Percentiles rank a stretch among this genome's conserved stretches.
Conservation (phyloP, 345 rosid species). For the Camelina laxa region DNA sequence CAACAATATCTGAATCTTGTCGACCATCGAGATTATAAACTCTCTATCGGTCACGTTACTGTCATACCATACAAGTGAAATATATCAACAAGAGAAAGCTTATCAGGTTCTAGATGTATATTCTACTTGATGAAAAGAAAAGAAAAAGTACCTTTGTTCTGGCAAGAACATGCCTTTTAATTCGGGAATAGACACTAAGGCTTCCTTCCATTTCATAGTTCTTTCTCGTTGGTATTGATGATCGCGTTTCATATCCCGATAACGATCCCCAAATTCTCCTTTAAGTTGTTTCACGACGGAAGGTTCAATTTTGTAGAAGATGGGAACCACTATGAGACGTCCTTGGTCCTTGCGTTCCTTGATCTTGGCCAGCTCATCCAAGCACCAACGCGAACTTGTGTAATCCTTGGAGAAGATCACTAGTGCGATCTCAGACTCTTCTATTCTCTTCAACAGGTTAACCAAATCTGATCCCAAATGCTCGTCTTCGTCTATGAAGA, state of each 20-base stretch:
- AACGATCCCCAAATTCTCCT: slow-evolving; percentile 14
- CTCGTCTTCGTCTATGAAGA: slow-evolving; percentile 29
- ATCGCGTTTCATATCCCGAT: neutral
- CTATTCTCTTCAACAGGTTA: slow-evolving; percentile 17
- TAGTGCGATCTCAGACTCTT: slow-evolving; percentile 23
- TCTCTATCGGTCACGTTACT: no score
- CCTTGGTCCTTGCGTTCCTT: slow-evolving; percentile 13
- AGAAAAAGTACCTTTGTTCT: slow-evolving; percentile 4
- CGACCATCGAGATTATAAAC: no score
- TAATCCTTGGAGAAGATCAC: slow-evolving; percentile 23
- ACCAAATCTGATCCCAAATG: neutral
- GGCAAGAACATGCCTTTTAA: neutral
- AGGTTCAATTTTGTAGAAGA: slow-evolving; percentile 24
- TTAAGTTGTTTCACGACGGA: neutral
- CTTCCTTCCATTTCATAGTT: slow-evolving; percentile 34
- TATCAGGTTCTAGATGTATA: neutral
- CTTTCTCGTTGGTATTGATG: neutral
- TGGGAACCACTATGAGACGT: slow-evolving; percentile 13
- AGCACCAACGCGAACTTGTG: slow-evolving; percentile 15
- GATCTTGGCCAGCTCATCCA: slow-evolving; percentile 32
- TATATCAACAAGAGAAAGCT: no score
- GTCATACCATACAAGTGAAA: no score
- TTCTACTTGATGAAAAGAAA: neutral
- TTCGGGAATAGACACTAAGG: neutral
- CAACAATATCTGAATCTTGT: no score